Conservation (phyloP, 2,329 filamentous ascomycete genomes). For the Gremmenia infestans region DNA sequence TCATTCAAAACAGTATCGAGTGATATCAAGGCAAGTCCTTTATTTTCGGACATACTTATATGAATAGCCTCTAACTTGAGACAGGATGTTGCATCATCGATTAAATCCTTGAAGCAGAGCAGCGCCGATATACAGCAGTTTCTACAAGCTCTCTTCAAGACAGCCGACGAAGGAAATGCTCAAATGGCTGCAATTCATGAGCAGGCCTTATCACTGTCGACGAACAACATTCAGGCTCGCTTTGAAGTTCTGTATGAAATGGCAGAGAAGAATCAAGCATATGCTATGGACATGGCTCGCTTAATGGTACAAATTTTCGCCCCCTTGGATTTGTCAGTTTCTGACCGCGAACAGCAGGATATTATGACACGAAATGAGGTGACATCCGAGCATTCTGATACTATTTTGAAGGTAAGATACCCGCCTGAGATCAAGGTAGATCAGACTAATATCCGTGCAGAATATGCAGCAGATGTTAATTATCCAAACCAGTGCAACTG, state of each 20-base stretch:
- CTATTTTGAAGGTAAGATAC: slow-evolving; percentile 21
- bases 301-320: slow-evolving; percentile 14
- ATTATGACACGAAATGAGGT: slow-evolving; percentile 19
- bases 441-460: slow-evolving; percentile 12
- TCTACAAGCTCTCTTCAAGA: slow-evolving; percentile 14
- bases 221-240: slow-evolving; percentile 14
- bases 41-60: neutral
- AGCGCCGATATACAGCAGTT: slow-evolving; percentile 15
- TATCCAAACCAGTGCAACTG: slow-evolving; percentile 23
- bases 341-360: slow-evolving; percentile 10
- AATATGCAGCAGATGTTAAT: slow-evolving; percentile 16
- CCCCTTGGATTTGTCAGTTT: neutral
- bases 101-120: slow-evolving; percentile 11
- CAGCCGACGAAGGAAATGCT: slow-evolving; percentile 21
- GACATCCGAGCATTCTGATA: slow-evolving; percentile 21
- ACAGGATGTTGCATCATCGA: slow-evolving; percentile 17
- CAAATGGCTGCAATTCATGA: slow-evolving; percentile 28
- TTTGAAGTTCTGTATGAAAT: slow-evolving; percentile 20
- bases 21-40: slow-evolving; percentile 17
- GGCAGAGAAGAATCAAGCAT: slow-evolving; percentile 19
- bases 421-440: neutral
- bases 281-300: slow-evolving; percentile 13
- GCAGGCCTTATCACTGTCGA: slow-evolving; percentile 21
- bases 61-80: neutral
- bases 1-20: slow-evolving; percentile 22